Evolutionary conservation across 345 rosid genomes (phyloP).

Genomic region (Psidium friedrichsthalianum): DNA sequence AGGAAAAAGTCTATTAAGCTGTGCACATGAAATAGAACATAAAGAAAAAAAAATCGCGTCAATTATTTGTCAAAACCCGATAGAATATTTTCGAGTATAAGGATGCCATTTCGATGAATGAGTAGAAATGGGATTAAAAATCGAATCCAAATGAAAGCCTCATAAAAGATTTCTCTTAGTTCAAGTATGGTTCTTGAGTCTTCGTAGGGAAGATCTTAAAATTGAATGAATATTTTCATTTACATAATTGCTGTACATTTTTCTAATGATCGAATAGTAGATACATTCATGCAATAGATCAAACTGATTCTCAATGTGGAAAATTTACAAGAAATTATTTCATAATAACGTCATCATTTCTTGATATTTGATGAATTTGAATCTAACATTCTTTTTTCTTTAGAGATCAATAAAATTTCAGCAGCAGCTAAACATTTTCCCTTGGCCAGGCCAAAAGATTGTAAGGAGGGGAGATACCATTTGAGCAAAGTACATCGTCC

Average conservation of each 20-base stretch:
- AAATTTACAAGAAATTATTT: not conserved
- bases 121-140: not conserved
- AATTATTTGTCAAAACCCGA: too few relatives aligned
- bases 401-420: not conserved
- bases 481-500: not conserved
- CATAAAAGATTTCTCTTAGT: not conserved
- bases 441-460: not conserved
- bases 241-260: not conserved
- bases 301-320: fast-evolving
- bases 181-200: not conserved
- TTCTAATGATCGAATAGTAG: not conserved
- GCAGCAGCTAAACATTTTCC: not conserved
- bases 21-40: too few relatives aligned
- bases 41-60: too few relatives aligned
- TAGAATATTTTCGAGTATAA: too few relatives aligned
- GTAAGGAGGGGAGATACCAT: not conserved
- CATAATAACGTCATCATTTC: not conserved
- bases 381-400: not conserved
- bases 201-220: not conserved
- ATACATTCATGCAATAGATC: not conserved
- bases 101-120: too few relatives aligned
- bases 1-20: not conserved
- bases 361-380: not conserved
- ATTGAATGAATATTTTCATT: not conserved
- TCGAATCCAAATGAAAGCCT: not conserved